Conservation (phyloP, 495 filamentous ascomycete species). For the Penicillium canariense region DNA sequence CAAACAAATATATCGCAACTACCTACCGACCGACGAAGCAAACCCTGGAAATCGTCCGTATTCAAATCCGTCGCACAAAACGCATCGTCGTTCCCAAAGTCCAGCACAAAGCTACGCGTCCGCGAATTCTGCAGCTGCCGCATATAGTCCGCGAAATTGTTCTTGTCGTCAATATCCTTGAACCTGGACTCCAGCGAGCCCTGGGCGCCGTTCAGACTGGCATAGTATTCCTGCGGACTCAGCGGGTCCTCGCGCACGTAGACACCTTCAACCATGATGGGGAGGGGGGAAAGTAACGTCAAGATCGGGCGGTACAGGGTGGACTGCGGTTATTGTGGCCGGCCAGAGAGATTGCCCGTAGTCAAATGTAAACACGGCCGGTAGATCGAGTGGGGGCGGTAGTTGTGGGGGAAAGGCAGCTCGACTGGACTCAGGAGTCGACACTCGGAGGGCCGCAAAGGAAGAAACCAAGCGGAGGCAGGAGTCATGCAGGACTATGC, state of each 20-base stretch:
- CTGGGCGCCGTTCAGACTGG: conserved; percentile 24
- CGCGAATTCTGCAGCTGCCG: conserved; percentile 31
- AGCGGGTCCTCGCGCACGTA: conserved; percentile 13
- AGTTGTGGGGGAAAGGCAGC: not conserved
- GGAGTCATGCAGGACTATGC: not conserved
- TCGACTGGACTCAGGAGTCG: no score
- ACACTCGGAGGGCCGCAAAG: no score
- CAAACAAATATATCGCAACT: no score
- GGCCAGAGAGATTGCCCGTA: no score
- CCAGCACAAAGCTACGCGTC: conserved; percentile 65
- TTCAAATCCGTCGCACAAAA: conserved; percentile 60
- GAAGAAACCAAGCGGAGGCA: not conserved
- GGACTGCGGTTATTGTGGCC: not conserved
- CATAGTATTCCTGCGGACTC: conserved; percentile 38
- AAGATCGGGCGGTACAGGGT: not conserved
- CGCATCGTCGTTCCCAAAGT: conserved; percentile 65
- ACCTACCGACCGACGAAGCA: conserved; percentile 36
- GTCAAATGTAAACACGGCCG: not conserved
- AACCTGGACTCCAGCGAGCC: conserved; percentile 38
- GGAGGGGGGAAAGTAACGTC: not conserved
- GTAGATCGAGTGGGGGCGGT: not conserved
- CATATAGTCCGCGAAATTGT: conserved; percentile 43
- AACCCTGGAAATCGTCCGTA: conserved; percentile 38
- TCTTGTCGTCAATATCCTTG: conserved; percentile 52
- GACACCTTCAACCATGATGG: conserved; percentile 15